Evolutionary conservation across 2,329 filamentous ascomycete genomes (phyloP).

Genomic region (Diaporthe vaccinii): DNA sequence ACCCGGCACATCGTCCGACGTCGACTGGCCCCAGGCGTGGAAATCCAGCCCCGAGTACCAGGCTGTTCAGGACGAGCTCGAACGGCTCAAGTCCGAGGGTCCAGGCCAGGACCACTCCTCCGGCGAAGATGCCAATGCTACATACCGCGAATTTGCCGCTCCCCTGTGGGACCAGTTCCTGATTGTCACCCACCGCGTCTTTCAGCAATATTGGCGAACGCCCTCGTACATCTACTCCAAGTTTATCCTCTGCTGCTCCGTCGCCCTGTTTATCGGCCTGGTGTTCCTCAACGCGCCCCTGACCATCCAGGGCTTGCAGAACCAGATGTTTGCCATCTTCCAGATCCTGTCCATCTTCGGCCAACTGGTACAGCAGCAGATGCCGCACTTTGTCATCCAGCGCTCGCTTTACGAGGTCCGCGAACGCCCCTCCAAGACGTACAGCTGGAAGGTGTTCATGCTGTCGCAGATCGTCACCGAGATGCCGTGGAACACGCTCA

Average conservation of each 20-base stretch:
- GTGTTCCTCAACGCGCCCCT: slow-evolving; percentile 81
- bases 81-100: slow-evolving; percentile 43
- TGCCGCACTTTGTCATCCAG: slow-evolving; percentile 89
- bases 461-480: slow-evolving; percentile 87
- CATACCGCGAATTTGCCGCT: slow-evolving; percentile 84
- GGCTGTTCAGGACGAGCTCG: slow-evolving; percentile 47
- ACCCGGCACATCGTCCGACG: slow-evolving; percentile 57
- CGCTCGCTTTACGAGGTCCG: slow-evolving; percentile 87
- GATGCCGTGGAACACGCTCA: slow-evolving; percentile 85
- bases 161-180: slow-evolving; percentile 77
- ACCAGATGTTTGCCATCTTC: slow-evolving; percentile 90
- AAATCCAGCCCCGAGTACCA: slow-evolving; percentile 49
- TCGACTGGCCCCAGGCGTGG: slow-evolving; percentile 53
- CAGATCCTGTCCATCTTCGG: slow-evolving; percentile 87
- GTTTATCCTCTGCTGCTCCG: slow-evolving; percentile 72
- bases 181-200: slow-evolving; percentile 80
- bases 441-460: slow-evolving; percentile 89
- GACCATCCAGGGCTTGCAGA: slow-evolving; percentile 83
- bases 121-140: neutral
- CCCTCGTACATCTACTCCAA: slow-evolving; percentile 93
- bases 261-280: slow-evolving; percentile 84
- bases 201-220: slow-evolving; percentile 93
- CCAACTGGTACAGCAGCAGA: slow-evolving; percentile 82
- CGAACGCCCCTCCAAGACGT: slow-evolving; percentile 86
- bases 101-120: slow-evolving; percentile 53